phyloP scores from a whole-genome alignment of 2,329 filamentous ascomycete genomes.

The Epichloe baconii region DNA sequence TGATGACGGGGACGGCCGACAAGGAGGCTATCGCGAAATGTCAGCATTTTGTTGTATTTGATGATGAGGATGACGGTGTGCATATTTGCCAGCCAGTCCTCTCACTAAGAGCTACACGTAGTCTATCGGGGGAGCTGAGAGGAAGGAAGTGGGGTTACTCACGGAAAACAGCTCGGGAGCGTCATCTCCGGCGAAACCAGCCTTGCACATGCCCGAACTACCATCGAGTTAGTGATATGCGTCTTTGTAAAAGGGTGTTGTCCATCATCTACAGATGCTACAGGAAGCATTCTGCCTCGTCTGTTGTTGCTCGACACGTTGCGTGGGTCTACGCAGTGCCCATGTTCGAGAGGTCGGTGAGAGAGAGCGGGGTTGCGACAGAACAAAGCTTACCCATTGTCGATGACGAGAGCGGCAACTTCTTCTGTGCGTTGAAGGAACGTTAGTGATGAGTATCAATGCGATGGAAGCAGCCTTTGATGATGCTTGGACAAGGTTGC shows the following conservation, averaged over 20 bases:
- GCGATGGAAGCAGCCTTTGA: background rate
- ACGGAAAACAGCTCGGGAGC: slow-evolving; percentile 99
- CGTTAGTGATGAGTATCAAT: slow-evolving; percentile 26
- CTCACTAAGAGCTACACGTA: slow-evolving; percentile 7
- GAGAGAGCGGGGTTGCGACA: slow-evolving; percentile 16
- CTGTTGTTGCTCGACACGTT: background rate
- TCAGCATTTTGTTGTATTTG: slow-evolving; percentile 21
- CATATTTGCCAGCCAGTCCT: slow-evolving; percentile 1
- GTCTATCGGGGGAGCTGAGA: slow-evolving; percentile 4
- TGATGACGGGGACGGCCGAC: slow-evolving; percentile 99
- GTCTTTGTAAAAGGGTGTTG: background rate
- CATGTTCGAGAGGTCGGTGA: slow-evolving; percentile 20
- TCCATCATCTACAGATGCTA: background rate
- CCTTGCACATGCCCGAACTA: slow-evolving; percentile 99
- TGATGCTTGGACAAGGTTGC: background rate
- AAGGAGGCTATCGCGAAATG: slow-evolving; percentile 59
- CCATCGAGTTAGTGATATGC: slow-evolving; percentile 25
- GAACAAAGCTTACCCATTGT: slow-evolving; percentile 91
- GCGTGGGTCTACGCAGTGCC: slow-evolving; percentile 5
- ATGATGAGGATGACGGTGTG: background rate
- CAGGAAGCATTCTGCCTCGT: background rate
- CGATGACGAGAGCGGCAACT: slow-evolving; percentile 99
- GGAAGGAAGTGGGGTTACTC: slow-evolving; percentile 41
- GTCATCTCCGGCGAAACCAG: slow-evolving; percentile 99
- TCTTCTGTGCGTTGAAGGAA: slow-evolving; percentile 59